Evolutionary conservation across 495 filamentous ascomycete species (phyloP).

Genomic region (Cercophora newfieldiana): DNA sequence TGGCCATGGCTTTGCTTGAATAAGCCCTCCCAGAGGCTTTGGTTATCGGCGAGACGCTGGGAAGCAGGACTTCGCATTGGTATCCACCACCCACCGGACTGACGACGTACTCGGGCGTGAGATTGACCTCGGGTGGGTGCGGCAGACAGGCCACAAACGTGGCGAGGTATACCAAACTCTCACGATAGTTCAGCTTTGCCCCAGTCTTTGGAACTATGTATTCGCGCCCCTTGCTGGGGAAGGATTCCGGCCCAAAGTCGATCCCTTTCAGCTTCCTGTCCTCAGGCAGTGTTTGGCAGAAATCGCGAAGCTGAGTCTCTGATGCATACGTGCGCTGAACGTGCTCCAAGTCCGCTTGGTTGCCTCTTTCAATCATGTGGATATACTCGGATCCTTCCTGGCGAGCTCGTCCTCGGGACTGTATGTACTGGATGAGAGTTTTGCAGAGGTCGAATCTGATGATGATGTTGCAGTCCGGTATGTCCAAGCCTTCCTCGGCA

Average conservation of each 20-base stretch:
- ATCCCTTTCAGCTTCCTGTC: constrained; percentile 69
- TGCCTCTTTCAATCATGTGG: constrained; percentile 75
- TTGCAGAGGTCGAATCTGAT: constrained; percentile 87
- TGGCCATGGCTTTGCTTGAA: constrained; percentile 72
- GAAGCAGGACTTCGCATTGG: constrained; percentile 79
- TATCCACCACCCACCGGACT: constrained; percentile 59
- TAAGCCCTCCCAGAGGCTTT: constrained; percentile 61
- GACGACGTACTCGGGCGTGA: constrained; percentile 65
- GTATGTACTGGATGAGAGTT: constrained; percentile 93
- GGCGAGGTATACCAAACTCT: constrained; percentile 65
- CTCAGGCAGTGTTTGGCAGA: constrained; percentile 73
- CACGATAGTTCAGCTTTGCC: constrained; percentile 77
- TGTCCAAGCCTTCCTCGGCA: constrained; percentile 93
- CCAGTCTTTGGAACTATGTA: constrained; percentile 68
- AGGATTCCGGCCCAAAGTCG: constrained; percentile 56
- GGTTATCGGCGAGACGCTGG: constrained; percentile 70
- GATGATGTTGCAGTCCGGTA: constrained; percentile 91
- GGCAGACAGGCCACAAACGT: constrained; percentile 58
- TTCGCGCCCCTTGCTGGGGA: constrained; percentile 57
- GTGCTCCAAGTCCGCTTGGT: constrained; percentile 56
- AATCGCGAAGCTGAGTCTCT: constrained; percentile 63
- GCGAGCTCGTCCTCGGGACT: constrained; percentile 88
- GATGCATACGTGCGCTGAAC: constrained; percentile 56
- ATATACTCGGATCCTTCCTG: constrained; percentile 75
- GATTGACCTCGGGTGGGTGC: constrained; percentile 54